phyloP scores from a whole-genome alignment of 306 rosid species.

The Cucurbita pepo region DNA sequence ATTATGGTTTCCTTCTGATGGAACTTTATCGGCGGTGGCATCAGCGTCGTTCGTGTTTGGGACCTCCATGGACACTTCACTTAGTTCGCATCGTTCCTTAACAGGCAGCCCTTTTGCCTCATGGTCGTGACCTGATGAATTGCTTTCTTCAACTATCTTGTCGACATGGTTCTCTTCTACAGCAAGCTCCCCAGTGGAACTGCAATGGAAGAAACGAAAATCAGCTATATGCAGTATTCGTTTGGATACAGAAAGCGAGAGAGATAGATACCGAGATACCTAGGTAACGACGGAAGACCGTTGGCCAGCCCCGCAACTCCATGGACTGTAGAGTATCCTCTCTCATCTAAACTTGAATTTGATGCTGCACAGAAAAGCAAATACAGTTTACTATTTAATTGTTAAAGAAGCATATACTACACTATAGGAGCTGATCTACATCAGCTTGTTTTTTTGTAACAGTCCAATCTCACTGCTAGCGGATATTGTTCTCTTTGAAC shows the following conservation, averaged over 20 bases:
- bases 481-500: too few relatives aligned
- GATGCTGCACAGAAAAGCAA: background rate
- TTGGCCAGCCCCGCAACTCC: slow-evolving; percentile 25
- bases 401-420: background rate
- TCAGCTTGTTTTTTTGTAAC: background rate
- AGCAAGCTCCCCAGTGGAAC: slow-evolving; percentile 21
- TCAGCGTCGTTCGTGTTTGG: slow-evolving; percentile 19
- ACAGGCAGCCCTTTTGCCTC: slow-evolving; percentile 10
- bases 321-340: slow-evolving; percentile 14
- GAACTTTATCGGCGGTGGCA: background rate
- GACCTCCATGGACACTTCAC: slow-evolving; percentile 32
- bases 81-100: slow-evolving; percentile 27
- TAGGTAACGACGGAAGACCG: slow-evolving; percentile 21
- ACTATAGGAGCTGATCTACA: background rate
- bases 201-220: slow-evolving; percentile 21
- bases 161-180: slow-evolving; percentile 15
- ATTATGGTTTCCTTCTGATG: background rate
- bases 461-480: too few relatives aligned
- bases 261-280: background rate
- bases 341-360: slow-evolving; percentile 10
- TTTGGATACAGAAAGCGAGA: background rate
- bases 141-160: slow-evolving; percentile 10
- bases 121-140: slow-evolving; percentile 19
- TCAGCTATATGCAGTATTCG: background rate
- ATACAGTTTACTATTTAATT: background rate